Evolutionary conservation across 768 basidiomycete species (phyloP).

Genomic region (Pholiota molesta): DNA sequence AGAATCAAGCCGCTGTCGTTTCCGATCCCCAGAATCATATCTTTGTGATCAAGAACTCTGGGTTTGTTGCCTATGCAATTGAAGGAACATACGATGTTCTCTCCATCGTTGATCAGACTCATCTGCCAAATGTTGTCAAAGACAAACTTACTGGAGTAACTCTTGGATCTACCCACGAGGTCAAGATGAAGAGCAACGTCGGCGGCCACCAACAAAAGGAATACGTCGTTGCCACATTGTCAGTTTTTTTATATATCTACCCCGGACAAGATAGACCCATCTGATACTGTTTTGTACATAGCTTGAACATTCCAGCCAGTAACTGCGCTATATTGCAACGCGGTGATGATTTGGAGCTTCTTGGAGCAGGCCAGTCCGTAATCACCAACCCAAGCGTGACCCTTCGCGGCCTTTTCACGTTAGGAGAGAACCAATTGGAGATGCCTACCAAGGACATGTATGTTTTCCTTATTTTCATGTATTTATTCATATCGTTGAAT

Average conservation of each 20-base stretch:
- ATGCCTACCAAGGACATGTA: conserved; percentile 90
- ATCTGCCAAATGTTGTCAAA: conserved; percentile 60
- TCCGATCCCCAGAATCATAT: conserved; percentile 81
- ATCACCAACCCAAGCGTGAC: conserved; percentile 86
- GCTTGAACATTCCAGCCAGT: conserved; percentile 82
- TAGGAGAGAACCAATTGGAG: conserved; percentile 83
- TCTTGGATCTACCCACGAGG: conserved; percentile 78
- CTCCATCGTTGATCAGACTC: conserved; percentile 84
- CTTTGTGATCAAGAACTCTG: conserved; percentile 79
- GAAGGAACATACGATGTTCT: conserved; percentile 82
- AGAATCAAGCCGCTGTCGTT: conserved; percentile 78
- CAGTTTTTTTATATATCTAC: conserved; percentile 21
- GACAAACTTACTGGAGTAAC: conserved; percentile 63
- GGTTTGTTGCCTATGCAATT: conserved; percentile 77
- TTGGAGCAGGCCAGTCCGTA: conserved; percentile 82
- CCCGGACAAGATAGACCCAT: background rate
- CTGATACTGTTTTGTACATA: conserved; percentile 26
- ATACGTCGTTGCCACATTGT: conserved; percentile 84
- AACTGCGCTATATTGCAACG: conserved; percentile 87
- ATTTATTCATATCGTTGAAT: background rate
- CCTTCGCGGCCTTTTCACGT: conserved; percentile 75
- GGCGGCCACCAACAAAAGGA: conserved; percentile 49
- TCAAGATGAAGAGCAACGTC: conserved; percentile 71
- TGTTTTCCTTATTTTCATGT: conserved; percentile 24
- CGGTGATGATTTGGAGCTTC: conserved; percentile 77